These are phyloP conservation scores for Sporisorium iseilematis-ciliati DNA, from an alignment of 1,284 basidiomycete genomes.

Conservation along the genomic window DNA sequence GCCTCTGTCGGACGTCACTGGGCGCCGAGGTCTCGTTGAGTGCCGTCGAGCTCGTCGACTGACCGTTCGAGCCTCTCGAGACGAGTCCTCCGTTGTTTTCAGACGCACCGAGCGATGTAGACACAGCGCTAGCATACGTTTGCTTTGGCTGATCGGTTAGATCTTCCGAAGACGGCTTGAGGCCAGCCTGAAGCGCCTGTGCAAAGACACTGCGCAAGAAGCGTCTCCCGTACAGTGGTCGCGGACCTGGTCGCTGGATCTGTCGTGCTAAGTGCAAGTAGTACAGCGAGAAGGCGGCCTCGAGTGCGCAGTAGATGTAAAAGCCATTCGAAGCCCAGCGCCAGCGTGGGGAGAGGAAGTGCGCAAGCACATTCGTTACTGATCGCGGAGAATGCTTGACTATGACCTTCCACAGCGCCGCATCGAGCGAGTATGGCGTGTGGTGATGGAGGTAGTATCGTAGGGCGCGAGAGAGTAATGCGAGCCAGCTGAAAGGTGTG, in stretches of 20 bases:
- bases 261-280: conserved; percentile 34
- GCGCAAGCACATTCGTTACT: conserved; percentile 3
- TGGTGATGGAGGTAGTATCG: conserved; percentile 16
- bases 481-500: conserved; percentile 57
- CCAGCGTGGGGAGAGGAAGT: conserved; percentile 19
- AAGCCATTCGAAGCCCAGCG: conserved; percentile 22
- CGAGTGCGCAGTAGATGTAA: conserved; percentile 44
- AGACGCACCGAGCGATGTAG: not conserved
- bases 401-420: conserved; percentile 10
- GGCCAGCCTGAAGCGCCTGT: conserved; percentile 50
- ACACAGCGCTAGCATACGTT: conserved; percentile 29
- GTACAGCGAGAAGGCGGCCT: conserved; percentile 63
- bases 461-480: conserved; percentile 22
- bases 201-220: conserved; percentile 51
- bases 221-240: conserved; percentile 43
- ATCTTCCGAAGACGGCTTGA: conserved; percentile 17
- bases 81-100: not conserved
- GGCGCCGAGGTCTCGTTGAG: conserved; percentile 16
- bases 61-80: conserved; percentile 9
- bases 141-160: not conserved
- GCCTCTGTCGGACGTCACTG: conserved; percentile 25
- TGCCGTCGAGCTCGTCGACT: not conserved
- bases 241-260: conserved; percentile 53
- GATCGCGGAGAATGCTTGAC: conserved; percentile 7
- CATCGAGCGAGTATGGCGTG: conserved; percentile 19